Evolutionary conservation across 768 basidiomycete species (phyloP), one percentile per base, ranked within the genome.

Genomic region (Hydnomerulius pinastri): DNA sequence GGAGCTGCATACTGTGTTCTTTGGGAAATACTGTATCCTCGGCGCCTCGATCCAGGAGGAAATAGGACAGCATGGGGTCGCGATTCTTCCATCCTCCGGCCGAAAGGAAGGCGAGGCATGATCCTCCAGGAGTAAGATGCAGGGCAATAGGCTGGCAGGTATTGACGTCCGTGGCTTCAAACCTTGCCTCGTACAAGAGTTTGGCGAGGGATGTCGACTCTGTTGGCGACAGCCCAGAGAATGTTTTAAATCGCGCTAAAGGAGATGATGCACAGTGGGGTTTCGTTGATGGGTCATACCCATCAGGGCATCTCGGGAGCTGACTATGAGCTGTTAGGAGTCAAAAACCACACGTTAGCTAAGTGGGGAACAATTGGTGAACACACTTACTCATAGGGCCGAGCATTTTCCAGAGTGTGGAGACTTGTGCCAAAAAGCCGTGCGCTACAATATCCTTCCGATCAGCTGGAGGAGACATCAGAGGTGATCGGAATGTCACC

Each of bases 161-260:
- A n/a, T n/a, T n/a, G n/a, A n/a, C n/a, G n/a, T n/a, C n/a, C n/a
- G n/a, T n/a, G n/a, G n/a, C n/a, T n/a, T n/a, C n/a, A n/a, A n/a
- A n/a, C n/a, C n/a, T n/a, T n/a, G n/a, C n/a, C n/a, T n/a, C n/a
- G n/a, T n/a, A n/a, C n/a, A n/a, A 32, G 15, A 32, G 30, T 15
- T 32, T 32, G 62, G 70, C 35, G 65, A 58, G 39, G 73, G 67
- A 52, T 78, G 80, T 12, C 47, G 80, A 24, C 63, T 71, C 12
- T 73, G 67, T 32, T 7, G 30, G 30, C 7, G 30, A 32, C 30
- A 32, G 30, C 7, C 15, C 15, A 15, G 8, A 32, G 15, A 32
- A 15, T 8, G 30, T 32, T 15, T 32, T 32, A 15, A 32, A 32
- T 15, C 30, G 30, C 15, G 30, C 30, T 7, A 32, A 8, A 32